A percentile compares a stretch with the other conserved stretches of the same genome.
Evolutionary conservation across 768 basidiomycete species (phyloP).

Genomic region (Collybia nuda): DNA sequence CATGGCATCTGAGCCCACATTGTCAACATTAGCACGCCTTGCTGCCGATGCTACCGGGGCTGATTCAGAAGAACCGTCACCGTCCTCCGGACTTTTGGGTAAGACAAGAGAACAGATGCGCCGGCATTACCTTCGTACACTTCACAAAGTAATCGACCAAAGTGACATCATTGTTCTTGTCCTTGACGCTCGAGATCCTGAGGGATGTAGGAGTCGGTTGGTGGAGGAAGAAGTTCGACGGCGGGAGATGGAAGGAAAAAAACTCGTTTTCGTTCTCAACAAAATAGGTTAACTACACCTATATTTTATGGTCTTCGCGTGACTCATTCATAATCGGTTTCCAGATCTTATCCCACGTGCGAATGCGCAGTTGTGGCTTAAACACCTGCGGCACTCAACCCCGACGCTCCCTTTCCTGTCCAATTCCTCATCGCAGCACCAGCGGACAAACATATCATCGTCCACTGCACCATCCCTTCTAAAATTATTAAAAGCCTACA

Average conservation of each 20-base stretch:
- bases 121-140: constrained; percentile 70
- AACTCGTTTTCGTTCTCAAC: constrained; percentile 91
- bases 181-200: constrained; percentile 92
- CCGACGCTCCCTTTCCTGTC: constrained; percentile 93
- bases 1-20: constrained; percentile 70
- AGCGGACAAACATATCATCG: constrained; percentile 79
- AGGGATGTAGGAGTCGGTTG: constrained; percentile 86
- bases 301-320: not conserved
- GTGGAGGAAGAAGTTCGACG: constrained; percentile 94
- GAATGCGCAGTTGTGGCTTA: constrained; percentile 89
- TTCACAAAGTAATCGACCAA: constrained; percentile 92
- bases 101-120: constrained; percentile 73
- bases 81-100: constrained; percentile 12
- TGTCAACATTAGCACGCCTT: constrained; percentile 56
- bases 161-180: constrained; percentile 90
- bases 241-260: constrained; percentile 87
- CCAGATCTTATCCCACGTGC: constrained; percentile 86
- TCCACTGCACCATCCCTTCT: constrained; percentile 75
- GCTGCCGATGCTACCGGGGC: constrained; percentile 29
- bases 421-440: constrained; percentile 70
- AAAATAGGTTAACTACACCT: constrained; percentile 73
- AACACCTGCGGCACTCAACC: constrained; percentile 87
- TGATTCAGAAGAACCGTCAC: constrained; percentile 25
- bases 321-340: not conserved
- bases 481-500: constrained; percentile 82